Evolutionary conservation across 2,329 filamentous ascomycete species (phyloP), one percentile per base, ranked within the genome.

Genomic region (Hymenoscyphus salicellus): DNA sequence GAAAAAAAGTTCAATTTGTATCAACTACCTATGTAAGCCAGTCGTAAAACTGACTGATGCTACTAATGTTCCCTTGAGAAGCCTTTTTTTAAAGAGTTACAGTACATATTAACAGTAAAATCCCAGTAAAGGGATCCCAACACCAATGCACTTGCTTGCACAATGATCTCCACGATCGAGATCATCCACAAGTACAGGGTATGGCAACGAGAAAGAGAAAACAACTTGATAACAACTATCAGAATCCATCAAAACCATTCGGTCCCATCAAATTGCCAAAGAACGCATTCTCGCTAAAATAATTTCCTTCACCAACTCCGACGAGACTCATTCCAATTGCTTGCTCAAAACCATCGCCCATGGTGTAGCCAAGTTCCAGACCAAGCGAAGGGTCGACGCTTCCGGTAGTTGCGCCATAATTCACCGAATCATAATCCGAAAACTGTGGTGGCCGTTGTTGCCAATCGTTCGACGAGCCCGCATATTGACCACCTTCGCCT

Each of bases 341-440:
- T 58, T 74, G 73, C 67, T 76, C 75, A 28, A 76, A 72, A 4
- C 70, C 71, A 67, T 75, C 73, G 7, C 74, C 74, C 69, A 73
- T 70, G 0, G 63, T 64, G 46, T 71, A 73, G 2, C 70, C 69
- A n/a, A 73, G 43, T 55, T 73, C 73, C 63, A 72, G 69, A 28
- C 68, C 68, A 17, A 75, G 66, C 28, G 65, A 63, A 23, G 73
- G 73, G 60, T 76, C 75, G 26, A 75, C 69, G 43, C 73, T 74
- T 28, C 61, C 66, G 3, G 61, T 32, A 16, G 58, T 65, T 1
- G 55, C 16, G 60, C 66, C 68, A 46, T 69, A 72, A 20, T 66
- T 65, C 60, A 69, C 58, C 23, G 46, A 52, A 38, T 72, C 70
- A 30, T 69, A 71, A 26, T 63, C 66, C 1, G 59, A 38, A 60